Evolutionary conservation across 208 protist species (phyloP).

Genomic region (Entamoeba dispar): DNA sequence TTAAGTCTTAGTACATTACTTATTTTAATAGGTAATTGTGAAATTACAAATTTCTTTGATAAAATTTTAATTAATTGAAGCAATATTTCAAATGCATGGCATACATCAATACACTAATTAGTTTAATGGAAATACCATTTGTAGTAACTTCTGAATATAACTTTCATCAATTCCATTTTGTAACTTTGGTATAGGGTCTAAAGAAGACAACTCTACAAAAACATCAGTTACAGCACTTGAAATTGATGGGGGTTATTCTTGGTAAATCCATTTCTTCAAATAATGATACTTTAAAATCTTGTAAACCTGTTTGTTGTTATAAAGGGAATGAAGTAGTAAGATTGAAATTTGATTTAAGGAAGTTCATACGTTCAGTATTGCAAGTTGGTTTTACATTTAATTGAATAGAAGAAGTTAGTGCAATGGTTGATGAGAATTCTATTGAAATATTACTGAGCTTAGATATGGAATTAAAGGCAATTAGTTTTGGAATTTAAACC

Average conservation of each 20-base stretch:
- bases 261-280: neutral
- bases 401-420: neutral
- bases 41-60: neutral
- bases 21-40: constrained; percentile 11
- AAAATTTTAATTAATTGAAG: neutral
- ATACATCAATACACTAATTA: neutral
- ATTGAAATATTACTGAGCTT: neutral
- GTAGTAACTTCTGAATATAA: neutral
- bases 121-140: neutral
- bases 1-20: constrained; percentile 36
- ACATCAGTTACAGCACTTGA: neutral
- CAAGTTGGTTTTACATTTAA: neutral
- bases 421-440: neutral
- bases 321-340: neutral
- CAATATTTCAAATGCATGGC: constrained; percentile 6
- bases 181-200: neutral
- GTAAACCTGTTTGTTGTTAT: neutral
- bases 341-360: neutral
- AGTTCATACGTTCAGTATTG: neutral
- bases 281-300: neutral
- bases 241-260: neutral
- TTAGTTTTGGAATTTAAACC: neutral
- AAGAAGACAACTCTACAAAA: neutral
- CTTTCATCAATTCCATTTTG: neutral
- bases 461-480: neutral